phyloP scores from a whole-genome alignment of 352 stramenopile species.

The Phytophthora podocarpi region DNA sequence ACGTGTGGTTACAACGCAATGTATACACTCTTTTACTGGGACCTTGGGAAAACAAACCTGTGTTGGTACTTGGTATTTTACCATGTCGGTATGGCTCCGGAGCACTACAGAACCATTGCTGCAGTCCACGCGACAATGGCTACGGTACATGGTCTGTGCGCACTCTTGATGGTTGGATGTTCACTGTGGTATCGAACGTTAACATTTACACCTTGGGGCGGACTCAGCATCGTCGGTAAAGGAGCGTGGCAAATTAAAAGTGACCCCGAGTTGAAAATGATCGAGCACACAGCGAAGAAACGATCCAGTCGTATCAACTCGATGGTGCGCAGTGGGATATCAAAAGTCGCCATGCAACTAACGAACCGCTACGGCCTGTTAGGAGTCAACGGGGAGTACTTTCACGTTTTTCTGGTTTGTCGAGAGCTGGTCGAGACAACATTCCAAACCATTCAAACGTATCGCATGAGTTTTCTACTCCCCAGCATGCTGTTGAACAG shows the following conservation, averaged over 20 bases:
- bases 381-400: not conserved
- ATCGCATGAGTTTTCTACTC: conserved; percentile 7
- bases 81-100: not conserved
- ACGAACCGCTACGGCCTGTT: not conserved
- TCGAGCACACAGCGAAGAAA: no score
- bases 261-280: no score
- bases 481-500: not conserved
- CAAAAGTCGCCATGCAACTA: no score
- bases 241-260: no score
- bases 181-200: not conserved
- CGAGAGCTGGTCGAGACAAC: conserved; percentile 7
- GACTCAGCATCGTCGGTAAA: no score
- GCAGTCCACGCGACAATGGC: not conserved
- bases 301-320: no score
- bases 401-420: not conserved
- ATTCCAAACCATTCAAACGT: conserved; percentile 9
- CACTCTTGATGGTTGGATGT: not conserved
- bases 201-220: not conserved
- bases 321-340: no score
- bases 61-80: not conserved
- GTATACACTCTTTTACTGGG: not conserved
- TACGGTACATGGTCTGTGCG: not conserved
- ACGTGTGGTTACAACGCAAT: not conserved
- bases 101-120: not conserved
- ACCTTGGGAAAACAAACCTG: not conserved